Base-by-base conservation (phyloP, 2,329 filamentous ascomycete species). In the Colletotrichum sp. region DNA sequence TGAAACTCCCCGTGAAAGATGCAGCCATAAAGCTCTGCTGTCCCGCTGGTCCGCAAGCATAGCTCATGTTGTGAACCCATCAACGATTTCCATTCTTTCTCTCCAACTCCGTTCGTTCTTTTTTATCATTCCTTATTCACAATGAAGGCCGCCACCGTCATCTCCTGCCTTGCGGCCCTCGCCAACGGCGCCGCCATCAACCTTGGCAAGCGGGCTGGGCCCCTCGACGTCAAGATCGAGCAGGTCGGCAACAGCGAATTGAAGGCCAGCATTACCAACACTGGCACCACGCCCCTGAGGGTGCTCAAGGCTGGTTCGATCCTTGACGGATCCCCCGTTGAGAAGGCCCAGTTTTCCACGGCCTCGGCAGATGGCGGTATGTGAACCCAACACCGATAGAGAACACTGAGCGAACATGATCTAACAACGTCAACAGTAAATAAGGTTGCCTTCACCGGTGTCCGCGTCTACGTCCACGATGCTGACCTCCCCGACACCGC, bases 241-340 rank as follows among this genome's bases (percentile, higher is more conserved):
- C 82, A 85, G 76, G 80, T 85, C 21, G 86, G 85, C 77, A 89
- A 89, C 82, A 86, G 86, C 44, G 83, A 84, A 52, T 84, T 90
- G 79, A 88, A 87, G 82, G 86, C 88, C 26, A 83, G 82, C 57
- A 83, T 90, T 70, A 89, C 86, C 77, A 90, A 90, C 85, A 89
- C 83, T 28, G 88, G 88, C 67, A 81, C 82, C 67, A 82, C 82
- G 67, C 82, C 83, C 72, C 78, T 90, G 75, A 88, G 88, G 80
- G 78, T 90, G 44, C 81, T 90, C 75, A 89, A 87, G 83, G 86
- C 85, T 55, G 88, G 88, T 34, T 87, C 87, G 28, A 85, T 90
- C 79, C 81, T 90, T 26, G 88, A 89, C 78, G 82, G 84, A 60
- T 80, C 84, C 8, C 84, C 88, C 5, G 85, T 90, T 18, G 86